Base-by-base conservation (phyloP, 1,284 basidiomycete species). In the Apiotrichum gamsii region DNA sequence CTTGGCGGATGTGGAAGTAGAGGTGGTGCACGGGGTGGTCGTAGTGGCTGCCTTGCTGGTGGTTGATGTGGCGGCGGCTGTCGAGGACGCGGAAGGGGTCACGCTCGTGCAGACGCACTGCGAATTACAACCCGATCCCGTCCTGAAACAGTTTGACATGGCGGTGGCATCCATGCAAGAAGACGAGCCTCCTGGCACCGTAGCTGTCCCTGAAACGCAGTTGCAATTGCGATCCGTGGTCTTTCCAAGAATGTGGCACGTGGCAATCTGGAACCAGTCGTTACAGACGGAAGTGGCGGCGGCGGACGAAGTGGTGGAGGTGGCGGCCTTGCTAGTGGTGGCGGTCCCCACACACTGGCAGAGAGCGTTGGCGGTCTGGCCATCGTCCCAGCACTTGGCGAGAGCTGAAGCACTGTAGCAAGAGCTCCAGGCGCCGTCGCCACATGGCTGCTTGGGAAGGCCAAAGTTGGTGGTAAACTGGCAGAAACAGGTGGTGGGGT, bases 321-420 rank as follows among this genome's bases (percentile, higher is more conserved):
- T 25, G 21, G 29, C 31, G 8, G 30, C 13, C 13, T 15, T 28
- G 1, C 8, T 21, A 19, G 28, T 21, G 15, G 29, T 24, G 14
- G 8, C 29, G 28, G 35, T 39, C 20, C 29, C 18, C n/a, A 16
- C 28, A 18, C 48, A 45, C 25, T 32, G 20, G 39, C 48, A 50
- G 29, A 20, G 21, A 16, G 34, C 34, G 49, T 45, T 40, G 35
- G 25, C 29, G 20, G 30, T 44, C 32, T 36, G 18, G 8, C 47
- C 47, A 15, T 44, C 21, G 42, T 34, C 32, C 49, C 49, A 51
- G 45, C 49, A 51, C 33, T 46, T 33, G 36, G 40, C 40, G 18
- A 51, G 32, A 6, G 32, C 25, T 8, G 21, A 20, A 4, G 33
- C 11, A 23, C 10, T 5, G 10, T n/a, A 10, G 25, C 42, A 43